These are phyloP conservation scores for Reutealis trisperma DNA, from an alignment of 345 rosid species.

Conservation along the genomic window DNA sequence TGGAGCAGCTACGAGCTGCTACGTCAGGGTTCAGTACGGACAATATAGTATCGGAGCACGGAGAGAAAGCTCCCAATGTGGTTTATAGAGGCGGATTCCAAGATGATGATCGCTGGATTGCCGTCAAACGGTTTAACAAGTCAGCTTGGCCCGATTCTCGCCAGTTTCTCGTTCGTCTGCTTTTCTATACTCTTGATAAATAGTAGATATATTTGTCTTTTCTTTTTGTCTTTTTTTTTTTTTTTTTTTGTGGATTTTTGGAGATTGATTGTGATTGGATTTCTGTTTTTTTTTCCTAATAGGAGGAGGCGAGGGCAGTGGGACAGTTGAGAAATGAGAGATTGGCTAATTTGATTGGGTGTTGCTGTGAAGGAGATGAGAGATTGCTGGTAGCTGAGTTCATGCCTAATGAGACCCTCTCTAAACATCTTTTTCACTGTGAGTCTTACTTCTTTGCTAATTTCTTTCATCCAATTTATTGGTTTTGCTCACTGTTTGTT, in stretches of 20 bases:
- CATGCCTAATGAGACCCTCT: slow-evolving; percentile 83
- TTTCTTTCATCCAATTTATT: neutral
- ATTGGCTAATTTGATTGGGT: slow-evolving; percentile 73
- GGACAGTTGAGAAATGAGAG: slow-evolving; percentile 73
- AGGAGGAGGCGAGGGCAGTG: slow-evolving; percentile 91
- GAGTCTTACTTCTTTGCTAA: slow-evolving; percentile 12
- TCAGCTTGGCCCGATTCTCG: slow-evolving; percentile 96
- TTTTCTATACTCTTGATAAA: neutral
- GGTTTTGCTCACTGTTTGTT: neutral
- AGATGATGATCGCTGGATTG: slow-evolving; percentile 68
- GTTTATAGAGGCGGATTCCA: slow-evolving; percentile 77
- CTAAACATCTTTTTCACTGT: slow-evolving; percentile 95
- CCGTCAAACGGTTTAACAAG: slow-evolving; percentile 87
- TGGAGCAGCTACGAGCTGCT: slow-evolving; percentile 78
- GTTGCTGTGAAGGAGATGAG: slow-evolving; percentile 82
- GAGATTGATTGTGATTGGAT: slow-evolving; percentile 24
- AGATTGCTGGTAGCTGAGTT: slow-evolving; percentile 83
- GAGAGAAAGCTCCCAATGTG: slow-evolving; percentile 94
- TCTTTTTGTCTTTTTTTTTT: neutral
- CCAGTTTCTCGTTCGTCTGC: slow-evolving; percentile 75
- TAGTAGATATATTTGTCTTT: too few species aligned
- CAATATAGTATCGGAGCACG: slow-evolving; percentile 92
- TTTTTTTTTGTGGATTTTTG: neutral
- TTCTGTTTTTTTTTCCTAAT: neutral
- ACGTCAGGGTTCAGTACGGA: slow-evolving; percentile 76